A percentile compares a stretch with the other conserved stretches of the same genome.
These are phyloP conservation scores for Sporothrix humicola DNA, from an alignment of 2,329 filamentous ascomycete species.

Conservation along the genomic window DNA sequence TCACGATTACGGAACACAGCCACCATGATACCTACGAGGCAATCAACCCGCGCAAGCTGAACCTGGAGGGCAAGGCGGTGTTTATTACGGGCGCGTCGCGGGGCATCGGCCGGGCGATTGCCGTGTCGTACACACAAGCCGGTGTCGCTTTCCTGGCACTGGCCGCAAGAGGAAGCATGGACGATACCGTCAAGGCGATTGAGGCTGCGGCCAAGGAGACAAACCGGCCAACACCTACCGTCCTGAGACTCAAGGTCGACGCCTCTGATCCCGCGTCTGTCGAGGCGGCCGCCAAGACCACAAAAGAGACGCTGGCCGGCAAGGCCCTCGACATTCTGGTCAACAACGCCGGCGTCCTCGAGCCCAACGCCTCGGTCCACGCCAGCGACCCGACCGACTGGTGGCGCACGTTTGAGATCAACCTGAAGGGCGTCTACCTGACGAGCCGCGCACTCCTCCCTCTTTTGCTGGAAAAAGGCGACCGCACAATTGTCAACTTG, in stretches of 20 bases:
- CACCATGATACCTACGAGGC: conserved; percentile 13
- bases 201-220: neutral
- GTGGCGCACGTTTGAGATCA: conserved; percentile 4
- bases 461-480: neutral
- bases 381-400: neutral
- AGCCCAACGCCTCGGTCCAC: neutral
- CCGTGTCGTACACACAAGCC: conserved; percentile 13
- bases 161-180: neutral
- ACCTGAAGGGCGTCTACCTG: neutral
- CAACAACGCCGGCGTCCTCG: conserved; percentile 16
- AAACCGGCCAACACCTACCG: neutral
- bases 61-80: conserved; percentile 8
- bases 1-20: conserved; percentile 16
- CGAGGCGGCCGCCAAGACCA: neutral
- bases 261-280: neutral
- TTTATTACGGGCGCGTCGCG: conserved; percentile 1
- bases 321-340: neutral
- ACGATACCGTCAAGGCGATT: neutral
- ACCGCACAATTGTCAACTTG: conserved; percentile 1
- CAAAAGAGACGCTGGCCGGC: neutral
- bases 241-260: neutral
- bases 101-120: conserved; percentile 3
- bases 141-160: neutral
- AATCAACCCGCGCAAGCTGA: neutral
- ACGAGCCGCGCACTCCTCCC: neutral